Evolutionary conservation across 73 alveolate genomes (phyloP).

Genomic region (Paramecium tetraurelia): DNA sequence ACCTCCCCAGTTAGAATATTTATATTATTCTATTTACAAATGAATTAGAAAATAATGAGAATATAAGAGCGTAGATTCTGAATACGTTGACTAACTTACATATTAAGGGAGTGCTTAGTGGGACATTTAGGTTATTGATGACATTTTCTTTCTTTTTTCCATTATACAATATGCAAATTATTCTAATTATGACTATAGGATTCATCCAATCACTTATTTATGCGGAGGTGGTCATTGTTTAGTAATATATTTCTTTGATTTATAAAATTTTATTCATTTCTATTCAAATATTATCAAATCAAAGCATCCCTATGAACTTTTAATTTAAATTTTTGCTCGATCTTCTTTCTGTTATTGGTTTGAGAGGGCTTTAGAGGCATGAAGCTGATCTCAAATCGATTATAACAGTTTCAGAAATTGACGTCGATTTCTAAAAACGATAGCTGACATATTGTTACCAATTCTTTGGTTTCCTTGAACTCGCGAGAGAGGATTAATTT

Average conservation of each 20-base stretch:
- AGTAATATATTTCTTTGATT: neutral
- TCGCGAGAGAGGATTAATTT: neutral
- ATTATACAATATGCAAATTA: neutral
- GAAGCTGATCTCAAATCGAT: slow-evolving; percentile 3
- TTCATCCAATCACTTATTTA: neutral
- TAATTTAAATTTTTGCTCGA: neutral
- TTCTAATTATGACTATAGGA: neutral
- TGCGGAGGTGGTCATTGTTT: neutral
- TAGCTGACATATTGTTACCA: neutral
- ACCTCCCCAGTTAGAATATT: neutral
- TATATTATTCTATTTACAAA: neutral
- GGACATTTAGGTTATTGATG: too few species aligned
- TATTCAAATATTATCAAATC: neutral
- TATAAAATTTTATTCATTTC: neutral
- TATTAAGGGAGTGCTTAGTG: neutral
- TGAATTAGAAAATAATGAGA: neutral
- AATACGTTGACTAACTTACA: neutral
- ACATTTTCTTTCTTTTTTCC: neutral
- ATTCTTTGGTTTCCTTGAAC: neutral
- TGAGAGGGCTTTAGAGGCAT: neutral
- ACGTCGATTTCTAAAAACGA: neutral
- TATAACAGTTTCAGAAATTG: neutral
- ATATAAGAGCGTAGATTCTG: neutral
- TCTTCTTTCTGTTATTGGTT: neutral
- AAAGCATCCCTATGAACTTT: slow-evolving; percentile 10